Conservation (phyloP, 371 early-diverging fungal genomes). For the Basidiobolus meristosporus region DNA sequence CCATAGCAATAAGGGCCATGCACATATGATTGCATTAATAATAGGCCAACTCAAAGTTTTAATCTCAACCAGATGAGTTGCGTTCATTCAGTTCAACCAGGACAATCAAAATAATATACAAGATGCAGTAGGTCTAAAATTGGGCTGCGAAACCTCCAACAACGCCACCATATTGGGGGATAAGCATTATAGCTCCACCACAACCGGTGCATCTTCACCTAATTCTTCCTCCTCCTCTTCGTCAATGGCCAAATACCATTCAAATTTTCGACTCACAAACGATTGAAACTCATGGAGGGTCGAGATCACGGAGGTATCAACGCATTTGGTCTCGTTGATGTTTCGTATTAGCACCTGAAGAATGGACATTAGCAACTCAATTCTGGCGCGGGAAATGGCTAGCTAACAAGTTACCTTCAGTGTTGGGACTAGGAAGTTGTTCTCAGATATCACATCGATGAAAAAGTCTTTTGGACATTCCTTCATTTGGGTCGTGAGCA, state of each 20-base stretch:
- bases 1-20: too few relatives aligned
- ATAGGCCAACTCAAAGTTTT: too few relatives aligned
- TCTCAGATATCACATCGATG: constrained; percentile 41
- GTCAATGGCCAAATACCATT: constrained; percentile 15
- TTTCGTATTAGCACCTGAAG: constrained; percentile 14
- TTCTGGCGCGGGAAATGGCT: not conserved
- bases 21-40: too few relatives aligned
- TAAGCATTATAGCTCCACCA: constrained; percentile 26
- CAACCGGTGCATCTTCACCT: constrained; percentile 40
- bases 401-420: constrained; percentile 16
- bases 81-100: too few relatives aligned
- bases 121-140: too few relatives aligned
- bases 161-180: too few relatives aligned
- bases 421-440: constrained; percentile 38
- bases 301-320: constrained; percentile 5
- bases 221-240: constrained; percentile 26
- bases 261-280: constrained; percentile 19
- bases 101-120: too few relatives aligned
- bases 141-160: too few relatives aligned
- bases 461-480: constrained; percentile 75
- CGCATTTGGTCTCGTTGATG: constrained; percentile 9
- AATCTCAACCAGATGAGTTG: too few relatives aligned
- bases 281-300: constrained; percentile 12
- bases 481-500: constrained; percentile 35
- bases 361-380: not conserved